Base-by-base conservation (phyloP, 306 rosid species). In the Potentilla sterilis region DNA sequence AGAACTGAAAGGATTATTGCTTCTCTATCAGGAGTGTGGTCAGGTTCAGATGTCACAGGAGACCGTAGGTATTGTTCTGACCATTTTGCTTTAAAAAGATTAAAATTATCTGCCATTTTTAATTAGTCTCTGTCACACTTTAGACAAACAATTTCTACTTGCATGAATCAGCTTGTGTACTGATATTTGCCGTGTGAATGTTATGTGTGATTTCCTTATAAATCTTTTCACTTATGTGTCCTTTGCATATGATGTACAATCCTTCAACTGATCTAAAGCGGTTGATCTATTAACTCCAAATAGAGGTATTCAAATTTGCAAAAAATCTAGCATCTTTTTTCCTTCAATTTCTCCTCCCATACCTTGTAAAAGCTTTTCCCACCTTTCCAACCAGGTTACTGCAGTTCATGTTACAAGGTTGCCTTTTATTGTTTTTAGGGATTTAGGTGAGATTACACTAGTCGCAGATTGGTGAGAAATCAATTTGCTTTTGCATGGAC, bases 1-100 rank as follows among this genome's bases (percentile, higher is more conserved):
- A 86, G 97, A 90, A 95, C 96, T 40, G 98, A 95, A 83, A 86
- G 95, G 79, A 74, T 95, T 69, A 68, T 95, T 81, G 87, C 87
- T 81, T 92, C 98, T 72, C 82, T 95, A 19, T 85, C 85, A 64
- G 97, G 93, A 22, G 93, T 92, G 32, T 92, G 98, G 97, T 82
- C 96, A 35, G 98, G 98, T 69, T 83, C 92, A 76, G 87, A 85
- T 75, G 81, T 89, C 55, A 75, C 83, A 0, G 96, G 90, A 62
- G 96, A 83, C 77, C 84, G 79, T 59, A 88, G 87, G 98, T 95
- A 83, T 57, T 84, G 62, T 32, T 71, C 62, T 76, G 43, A 24
- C 37, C 32, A 41, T 43, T 43, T 38, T 46, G 28, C 48, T 65
- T 49, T 7, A 22, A 10, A 49, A 5, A 35, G 16, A 16, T 70